Evolutionary conservation across 78 protist species (phyloP).

Genomic region (Cavenderia fasciculata): DNA sequence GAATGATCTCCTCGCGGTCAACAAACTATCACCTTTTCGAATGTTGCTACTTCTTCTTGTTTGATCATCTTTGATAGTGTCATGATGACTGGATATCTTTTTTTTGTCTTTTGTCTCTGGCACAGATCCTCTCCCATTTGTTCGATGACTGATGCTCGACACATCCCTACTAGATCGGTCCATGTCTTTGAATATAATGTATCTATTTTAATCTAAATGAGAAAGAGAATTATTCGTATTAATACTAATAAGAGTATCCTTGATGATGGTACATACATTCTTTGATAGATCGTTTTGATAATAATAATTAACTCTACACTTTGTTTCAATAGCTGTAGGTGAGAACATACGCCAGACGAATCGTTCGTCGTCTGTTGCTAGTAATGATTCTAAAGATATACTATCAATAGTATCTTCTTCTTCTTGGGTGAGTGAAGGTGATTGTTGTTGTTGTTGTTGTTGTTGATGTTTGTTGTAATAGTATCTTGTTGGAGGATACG

Average conservation of each 20-base stretch:
- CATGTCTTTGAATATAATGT: constrained; percentile 47
- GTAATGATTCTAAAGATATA: background rate
- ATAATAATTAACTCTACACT: constrained; percentile 15
- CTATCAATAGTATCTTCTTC: background rate
- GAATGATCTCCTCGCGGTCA: background rate
- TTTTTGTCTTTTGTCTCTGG: no score
- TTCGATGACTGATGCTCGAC: constrained; percentile 54
- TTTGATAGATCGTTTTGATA: constrained; percentile 13
- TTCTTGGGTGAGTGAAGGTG: no score
- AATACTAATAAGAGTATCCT: background rate
- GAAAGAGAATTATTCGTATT: background rate
- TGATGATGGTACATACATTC: background rate
- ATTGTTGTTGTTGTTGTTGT: background rate
- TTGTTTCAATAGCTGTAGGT: constrained; percentile 29
- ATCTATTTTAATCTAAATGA: background rate
- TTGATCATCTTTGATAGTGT: no score
- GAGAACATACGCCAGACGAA: constrained; percentile 74
- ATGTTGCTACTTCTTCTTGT: constrained; percentile 24
- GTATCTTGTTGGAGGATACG: constrained; percentile 34
- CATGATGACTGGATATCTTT: no score
- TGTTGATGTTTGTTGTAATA: background rate
- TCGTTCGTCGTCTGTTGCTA: constrained; percentile 57
- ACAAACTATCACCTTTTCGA: background rate
- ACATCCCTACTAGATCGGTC: constrained; percentile 54
- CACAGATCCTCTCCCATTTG: constrained; percentile 47